These are phyloP conservation scores for Sindora glabra DNA, from an alignment of 306 rosid genomes.

Conservation along the genomic window DNA sequence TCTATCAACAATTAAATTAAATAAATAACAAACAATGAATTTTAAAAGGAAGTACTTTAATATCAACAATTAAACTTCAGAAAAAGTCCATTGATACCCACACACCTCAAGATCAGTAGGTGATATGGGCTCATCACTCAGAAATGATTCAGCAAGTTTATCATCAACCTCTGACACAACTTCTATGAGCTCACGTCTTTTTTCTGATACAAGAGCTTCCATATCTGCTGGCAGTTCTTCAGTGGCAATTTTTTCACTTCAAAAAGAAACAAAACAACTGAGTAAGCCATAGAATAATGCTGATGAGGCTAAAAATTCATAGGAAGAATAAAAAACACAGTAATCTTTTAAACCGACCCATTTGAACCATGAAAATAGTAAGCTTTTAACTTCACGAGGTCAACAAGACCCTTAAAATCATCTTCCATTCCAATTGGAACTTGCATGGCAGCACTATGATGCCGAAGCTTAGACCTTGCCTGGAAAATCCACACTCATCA, in stretches of 20 bases:
- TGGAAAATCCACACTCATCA: constrained; percentile 29
- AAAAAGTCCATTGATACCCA: background rate
- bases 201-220: constrained; percentile 73
- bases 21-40: background rate
- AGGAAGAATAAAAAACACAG: background rate
- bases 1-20: too few species aligned
- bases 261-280: constrained; percentile 20
- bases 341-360: constrained; percentile 55
- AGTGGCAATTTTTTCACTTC: constrained; percentile 58
- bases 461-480: constrained; percentile 96
- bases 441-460: constrained; percentile 94
- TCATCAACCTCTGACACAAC: constrained; percentile 93
- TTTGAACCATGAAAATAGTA: constrained; percentile 71
- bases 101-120: constrained; percentile 78
- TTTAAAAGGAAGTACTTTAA: background rate
- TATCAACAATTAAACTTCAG: too few species aligned
- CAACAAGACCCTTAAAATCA: constrained; percentile 81
- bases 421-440: constrained; percentile 97
- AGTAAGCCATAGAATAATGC: background rate
- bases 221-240: constrained; percentile 79
- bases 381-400: constrained; percentile 87
- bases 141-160: constrained; percentile 90
- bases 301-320: background rate
- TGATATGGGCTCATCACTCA: constrained; percentile 74
- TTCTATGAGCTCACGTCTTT: constrained; percentile 86